Evolutionary conservation across 306 rosid genomes (phyloP).

Genomic region (Prunus mongolica): DNA sequence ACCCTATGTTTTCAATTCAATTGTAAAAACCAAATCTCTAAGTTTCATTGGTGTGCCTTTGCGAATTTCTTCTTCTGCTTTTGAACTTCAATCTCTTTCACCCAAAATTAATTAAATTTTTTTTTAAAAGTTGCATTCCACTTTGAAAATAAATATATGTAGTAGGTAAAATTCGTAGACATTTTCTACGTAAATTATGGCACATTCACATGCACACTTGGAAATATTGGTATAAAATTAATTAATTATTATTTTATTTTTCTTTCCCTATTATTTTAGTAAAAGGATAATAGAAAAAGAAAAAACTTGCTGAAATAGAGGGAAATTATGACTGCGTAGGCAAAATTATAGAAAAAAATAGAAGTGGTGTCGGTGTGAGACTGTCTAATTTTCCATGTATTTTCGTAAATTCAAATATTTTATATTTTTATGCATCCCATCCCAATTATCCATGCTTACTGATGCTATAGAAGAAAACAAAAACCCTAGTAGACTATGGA

Average conservation of each 20-base stretch:
- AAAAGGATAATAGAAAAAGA: background rate
- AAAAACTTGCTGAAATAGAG: background rate
- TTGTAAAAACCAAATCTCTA: too few relatives aligned
- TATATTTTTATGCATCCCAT: too few relatives aligned
- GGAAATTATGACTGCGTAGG: background rate
- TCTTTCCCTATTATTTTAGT: background rate
- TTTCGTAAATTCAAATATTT: too few relatives aligned
- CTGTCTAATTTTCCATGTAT: background rate
- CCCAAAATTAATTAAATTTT: background rate
- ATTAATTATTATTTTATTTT: background rate
- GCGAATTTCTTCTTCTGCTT: background rate
- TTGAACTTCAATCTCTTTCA: background rate
- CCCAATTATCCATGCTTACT: too few relatives aligned
- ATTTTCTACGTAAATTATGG: slow-evolving; percentile 9
- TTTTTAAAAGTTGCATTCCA: background rate
- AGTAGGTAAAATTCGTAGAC: background rate
- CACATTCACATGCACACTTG: slow-evolving; percentile 1
- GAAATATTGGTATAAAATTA: background rate
- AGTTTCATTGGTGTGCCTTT: background rate
- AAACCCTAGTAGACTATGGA: background rate
- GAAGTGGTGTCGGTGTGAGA: background rate
- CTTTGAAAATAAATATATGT: background rate
- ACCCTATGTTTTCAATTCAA: too few relatives aligned
- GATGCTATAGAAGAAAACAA: background rate
- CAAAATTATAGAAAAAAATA: background rate